Base-by-base conservation (phyloP, 768 basidiomycete genomes). In the Xerocomus spinulosus region DNA sequence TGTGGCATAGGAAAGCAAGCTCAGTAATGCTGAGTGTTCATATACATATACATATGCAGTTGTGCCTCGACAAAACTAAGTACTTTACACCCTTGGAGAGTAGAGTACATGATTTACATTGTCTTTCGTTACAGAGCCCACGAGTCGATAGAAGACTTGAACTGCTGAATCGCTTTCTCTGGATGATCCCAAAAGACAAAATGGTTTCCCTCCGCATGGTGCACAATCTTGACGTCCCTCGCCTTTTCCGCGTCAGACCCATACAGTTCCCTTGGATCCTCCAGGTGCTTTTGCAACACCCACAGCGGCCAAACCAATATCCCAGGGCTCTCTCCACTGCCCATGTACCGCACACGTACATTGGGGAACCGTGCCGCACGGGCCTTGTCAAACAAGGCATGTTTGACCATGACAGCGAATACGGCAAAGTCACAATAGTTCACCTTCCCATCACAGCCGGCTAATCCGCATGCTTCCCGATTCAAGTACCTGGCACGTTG, bases 171-270 rank as follows among this genome's bases (percentile, higher is more conserved):
- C n/a, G 60, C 57, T 37, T 49, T 52, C 51, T 60, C 46, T 6
- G 60, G 59, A 7, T 59, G 44, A 0, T 60, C 57, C 59, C 57
- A 60, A 38, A 60, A 62, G 17, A 56, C 13, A 20, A 62, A 60
- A 42, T 60, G 60, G 33, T 60, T 62, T 29, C 59, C 59, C 32
- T 60, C 57, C 6, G 38, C 25, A 13, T 56, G 50, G 3, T 7
- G 14, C 9, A 50, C 9, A 21, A 33, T 42, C 42, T 56, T 44
- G 49, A 62, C 39, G 7, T 62, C 59, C 35, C 59, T 60, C 21
- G 42, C 57, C 32, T 35, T 60, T 29, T 56, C 54, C 14, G 60
- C 60, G 6, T 38, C 47, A 0, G 20, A 21, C 32, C 59, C 59
- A 5, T 49, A 59, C 5, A 48, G 10, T 25, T 6, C 46, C 25